phyloP scores from a whole-genome alignment of 2,329 filamentous ascomycete genomes.

The Pseudogymnoascus sp. region DNA sequence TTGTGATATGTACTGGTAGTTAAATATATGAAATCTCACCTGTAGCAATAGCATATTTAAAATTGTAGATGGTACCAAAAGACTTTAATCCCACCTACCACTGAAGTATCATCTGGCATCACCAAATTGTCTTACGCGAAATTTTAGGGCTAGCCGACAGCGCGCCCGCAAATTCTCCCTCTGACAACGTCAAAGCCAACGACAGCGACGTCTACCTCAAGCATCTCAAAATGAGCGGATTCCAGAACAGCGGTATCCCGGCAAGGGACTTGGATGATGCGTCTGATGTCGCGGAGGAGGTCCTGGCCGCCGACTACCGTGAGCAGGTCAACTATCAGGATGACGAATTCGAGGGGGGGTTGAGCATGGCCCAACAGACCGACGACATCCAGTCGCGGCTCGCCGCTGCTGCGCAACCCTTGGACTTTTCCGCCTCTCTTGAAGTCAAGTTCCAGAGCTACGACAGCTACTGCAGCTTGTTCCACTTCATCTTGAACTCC shows the following conservation, averaged over 20 bases:
- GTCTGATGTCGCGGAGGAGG: constrained; percentile 93
- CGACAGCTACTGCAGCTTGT: constrained; percentile 98
- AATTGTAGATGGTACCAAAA: not conserved
- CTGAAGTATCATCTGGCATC: constrained; percentile 1
- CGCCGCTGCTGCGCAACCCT: constrained; percentile 81
- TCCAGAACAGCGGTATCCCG: constrained; percentile 54
- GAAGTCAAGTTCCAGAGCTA: constrained; percentile 98
- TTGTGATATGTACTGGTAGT: not conserved
- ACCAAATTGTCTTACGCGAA: constrained; percentile 9
- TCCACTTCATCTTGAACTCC: constrained; percentile 98
- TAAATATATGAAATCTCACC: not conserved
- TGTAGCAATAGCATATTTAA: not conserved
- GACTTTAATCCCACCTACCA: not conserved
- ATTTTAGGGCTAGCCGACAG: constrained; percentile 8
- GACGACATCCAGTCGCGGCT: constrained; percentile 93
- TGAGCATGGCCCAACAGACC: constrained; percentile 64
- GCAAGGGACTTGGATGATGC: constrained; percentile 64
- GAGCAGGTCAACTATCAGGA: constrained; percentile 95
- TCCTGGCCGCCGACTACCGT: constrained; percentile 88
- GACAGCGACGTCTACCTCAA: constrained; percentile 9
- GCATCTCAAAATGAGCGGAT: constrained; percentile 46
- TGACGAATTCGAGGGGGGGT: constrained; percentile 67
- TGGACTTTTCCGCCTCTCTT: constrained; percentile 91
- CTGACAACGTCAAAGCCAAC: constrained; percentile 8
- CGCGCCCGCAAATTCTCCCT: constrained; percentile 9